Percentiles rank a stretch among this genome's conserved stretches.
Conservation (phyloP, 345 rosid species). For the Odontarrhena argentea region DNA sequence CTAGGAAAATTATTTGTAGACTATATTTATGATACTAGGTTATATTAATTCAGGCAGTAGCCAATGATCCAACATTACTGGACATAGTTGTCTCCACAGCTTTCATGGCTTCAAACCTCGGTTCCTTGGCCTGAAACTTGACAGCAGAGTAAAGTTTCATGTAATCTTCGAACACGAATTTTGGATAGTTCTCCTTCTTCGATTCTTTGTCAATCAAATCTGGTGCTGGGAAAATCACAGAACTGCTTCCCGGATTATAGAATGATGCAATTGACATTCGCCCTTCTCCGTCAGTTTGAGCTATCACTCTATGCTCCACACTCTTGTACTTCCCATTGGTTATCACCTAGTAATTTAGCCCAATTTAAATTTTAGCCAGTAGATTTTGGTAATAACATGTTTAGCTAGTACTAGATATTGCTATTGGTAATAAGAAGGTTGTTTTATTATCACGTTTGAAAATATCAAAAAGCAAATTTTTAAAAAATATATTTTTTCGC, state of each 20-base stretch:
- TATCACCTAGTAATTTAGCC: constrained; percentile 63
- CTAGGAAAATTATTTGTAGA: not conserved
- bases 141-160: constrained; percentile 76
- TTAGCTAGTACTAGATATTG: too few relatives aligned
- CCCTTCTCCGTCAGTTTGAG: constrained; percentile 67
- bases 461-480: too few relatives aligned
- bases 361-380: not conserved
- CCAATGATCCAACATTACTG: constrained; percentile 30
- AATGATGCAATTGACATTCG: constrained; percentile 93
- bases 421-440: too few relatives aligned
- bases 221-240: constrained; percentile 81
- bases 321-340: constrained; percentile 95
- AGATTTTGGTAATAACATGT: not conserved
- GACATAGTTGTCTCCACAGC: constrained; percentile 41
- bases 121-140: constrained; percentile 90
- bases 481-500: too few relatives aligned
- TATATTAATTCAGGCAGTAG: constrained; percentile 17
- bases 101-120: constrained; percentile 94
- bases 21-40: not conserved
- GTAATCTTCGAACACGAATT: constrained; percentile 85
- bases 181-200: constrained; percentile 58
- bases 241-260: constrained; percentile 90
- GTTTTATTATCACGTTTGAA: too few relatives aligned
- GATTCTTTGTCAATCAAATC: constrained; percentile 55
- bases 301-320: constrained; percentile 77